Evolutionary conservation across 768 basidiomycete species (phyloP).

Genomic region (Pleurotus cornucopiae): DNA sequence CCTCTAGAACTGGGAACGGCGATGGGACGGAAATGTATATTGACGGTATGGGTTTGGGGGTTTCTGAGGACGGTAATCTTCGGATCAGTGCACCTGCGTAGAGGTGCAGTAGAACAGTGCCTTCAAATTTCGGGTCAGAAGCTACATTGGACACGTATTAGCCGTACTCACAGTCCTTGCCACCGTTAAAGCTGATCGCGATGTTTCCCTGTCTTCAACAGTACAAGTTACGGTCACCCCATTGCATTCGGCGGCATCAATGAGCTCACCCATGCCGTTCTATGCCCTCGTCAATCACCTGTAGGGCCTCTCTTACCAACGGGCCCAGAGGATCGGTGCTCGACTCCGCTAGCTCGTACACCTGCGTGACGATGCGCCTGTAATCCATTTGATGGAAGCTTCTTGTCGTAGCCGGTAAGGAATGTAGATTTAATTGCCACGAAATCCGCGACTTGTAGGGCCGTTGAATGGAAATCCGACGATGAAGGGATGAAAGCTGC

Average conservation of each 20-base stretch:
- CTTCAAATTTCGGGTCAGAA: slow-evolving; percentile 34
- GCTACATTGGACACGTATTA: background rate
- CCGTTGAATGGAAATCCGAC: background rate
- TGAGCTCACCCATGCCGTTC: slow-evolving; percentile 75
- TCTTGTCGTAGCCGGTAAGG: background rate
- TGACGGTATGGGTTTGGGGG: slow-evolving; percentile 49
- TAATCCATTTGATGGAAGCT: slow-evolving; percentile 36
- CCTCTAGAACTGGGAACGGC: slow-evolving; percentile 80
- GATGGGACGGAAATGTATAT: slow-evolving; percentile 90
- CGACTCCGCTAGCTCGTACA: slow-evolving; percentile 58
- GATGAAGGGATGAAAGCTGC: background rate
- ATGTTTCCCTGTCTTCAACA: slow-evolving; percentile 56
- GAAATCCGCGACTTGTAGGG: background rate
- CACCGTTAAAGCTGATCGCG: slow-evolving; percentile 95
- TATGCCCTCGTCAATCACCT: slow-evolving; percentile 76
- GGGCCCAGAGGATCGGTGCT: slow-evolving; percentile 45
- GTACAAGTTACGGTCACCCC: slow-evolving; percentile 13
- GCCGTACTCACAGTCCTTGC: slow-evolving; percentile 83
- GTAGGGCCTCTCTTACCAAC: slow-evolving; percentile 72
- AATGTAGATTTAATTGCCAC: background rate
- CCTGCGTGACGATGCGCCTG: slow-evolving; percentile 47
- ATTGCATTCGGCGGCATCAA: slow-evolving; percentile 9
- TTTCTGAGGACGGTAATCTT: slow-evolving; percentile 26
- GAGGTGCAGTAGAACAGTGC: slow-evolving; percentile 92
- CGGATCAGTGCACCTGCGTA: slow-evolving; percentile 70